Conservation (phyloP, 257 asterid species). For the Leptodermis oblonga region DNA sequence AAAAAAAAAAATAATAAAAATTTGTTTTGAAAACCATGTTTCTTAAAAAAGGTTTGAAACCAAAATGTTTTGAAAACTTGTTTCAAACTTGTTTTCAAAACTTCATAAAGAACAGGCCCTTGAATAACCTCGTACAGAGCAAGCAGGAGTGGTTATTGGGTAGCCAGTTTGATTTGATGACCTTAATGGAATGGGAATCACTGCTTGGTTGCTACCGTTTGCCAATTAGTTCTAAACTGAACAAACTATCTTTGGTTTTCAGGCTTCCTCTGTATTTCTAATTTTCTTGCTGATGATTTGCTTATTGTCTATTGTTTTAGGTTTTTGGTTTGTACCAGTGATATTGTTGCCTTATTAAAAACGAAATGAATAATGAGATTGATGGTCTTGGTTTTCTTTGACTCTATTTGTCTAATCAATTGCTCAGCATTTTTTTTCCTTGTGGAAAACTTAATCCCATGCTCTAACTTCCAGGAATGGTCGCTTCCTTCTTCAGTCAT, state of each 20-base stretch:
- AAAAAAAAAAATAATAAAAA: no score
- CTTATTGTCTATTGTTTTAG: neutral
- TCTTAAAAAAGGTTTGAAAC: no score
- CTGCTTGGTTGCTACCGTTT: neutral
- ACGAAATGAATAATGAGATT: neutral
- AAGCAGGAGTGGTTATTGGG: neutral
- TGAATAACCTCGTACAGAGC: neutral
- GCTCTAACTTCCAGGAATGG: constrained; percentile 68
- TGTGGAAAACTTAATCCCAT: constrained; percentile 18
- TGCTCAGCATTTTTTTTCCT: constrained; percentile 3
- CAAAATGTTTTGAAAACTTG: no score
- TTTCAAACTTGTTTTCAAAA: no score
- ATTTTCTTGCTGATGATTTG: neutral
- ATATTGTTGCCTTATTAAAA: neutral
- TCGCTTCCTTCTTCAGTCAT: constrained; percentile 75
- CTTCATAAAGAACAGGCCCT: no score
- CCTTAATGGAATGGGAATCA: neutral
- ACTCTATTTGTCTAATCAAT: neutral
- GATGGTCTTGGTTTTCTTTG: neutral
- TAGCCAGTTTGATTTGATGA: neutral
- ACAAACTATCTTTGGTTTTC: neutral
- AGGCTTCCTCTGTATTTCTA: neutral
- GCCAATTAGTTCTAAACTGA: neutral
- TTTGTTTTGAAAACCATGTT: no score
- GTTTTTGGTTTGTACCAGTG: neutral